Conservation (phyloP, 164 flowering plant genomes). For the Platanus orientalis region DNA sequence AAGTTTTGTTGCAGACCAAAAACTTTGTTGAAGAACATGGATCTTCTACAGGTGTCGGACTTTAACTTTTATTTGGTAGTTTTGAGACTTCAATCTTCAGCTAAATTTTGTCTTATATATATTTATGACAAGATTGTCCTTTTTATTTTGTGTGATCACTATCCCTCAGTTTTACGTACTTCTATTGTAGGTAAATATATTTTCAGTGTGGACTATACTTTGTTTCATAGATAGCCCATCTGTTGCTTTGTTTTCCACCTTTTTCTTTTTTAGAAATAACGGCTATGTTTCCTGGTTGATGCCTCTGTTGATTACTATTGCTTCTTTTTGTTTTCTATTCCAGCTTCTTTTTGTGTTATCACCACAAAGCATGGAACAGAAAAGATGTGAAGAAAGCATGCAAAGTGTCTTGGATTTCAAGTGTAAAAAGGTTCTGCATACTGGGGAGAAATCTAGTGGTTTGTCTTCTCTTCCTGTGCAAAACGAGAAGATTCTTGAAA, state of each 20-base stretch:
- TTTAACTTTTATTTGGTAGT: no score
- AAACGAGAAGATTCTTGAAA: conserved; percentile 9
- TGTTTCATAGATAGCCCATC: no score
- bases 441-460: conserved; percentile 23
- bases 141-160: no score
- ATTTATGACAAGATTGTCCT: no score
- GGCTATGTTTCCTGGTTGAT: not conserved
- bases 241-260: not conserved
- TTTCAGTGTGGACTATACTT: no score
- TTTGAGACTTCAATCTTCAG: no score
- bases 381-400: conserved; percentile 14
- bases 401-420: conserved; percentile 21
- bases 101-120: no score
- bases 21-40: no score
- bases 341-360: not conserved
- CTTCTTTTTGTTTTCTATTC: conserved; percentile 2
- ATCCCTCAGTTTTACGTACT: no score
- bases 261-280: not conserved
- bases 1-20: no score
- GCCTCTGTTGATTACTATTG: not conserved
- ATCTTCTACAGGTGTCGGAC: no score
- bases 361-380: conserved; percentile 29
- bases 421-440: conserved; percentile 15
- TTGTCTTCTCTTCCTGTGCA: conserved; percentile 6
- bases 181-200: no score